Conservation (phyloP, 495 filamentous ascomycete genomes). For the Pseudotulostoma volvatum region DNA sequence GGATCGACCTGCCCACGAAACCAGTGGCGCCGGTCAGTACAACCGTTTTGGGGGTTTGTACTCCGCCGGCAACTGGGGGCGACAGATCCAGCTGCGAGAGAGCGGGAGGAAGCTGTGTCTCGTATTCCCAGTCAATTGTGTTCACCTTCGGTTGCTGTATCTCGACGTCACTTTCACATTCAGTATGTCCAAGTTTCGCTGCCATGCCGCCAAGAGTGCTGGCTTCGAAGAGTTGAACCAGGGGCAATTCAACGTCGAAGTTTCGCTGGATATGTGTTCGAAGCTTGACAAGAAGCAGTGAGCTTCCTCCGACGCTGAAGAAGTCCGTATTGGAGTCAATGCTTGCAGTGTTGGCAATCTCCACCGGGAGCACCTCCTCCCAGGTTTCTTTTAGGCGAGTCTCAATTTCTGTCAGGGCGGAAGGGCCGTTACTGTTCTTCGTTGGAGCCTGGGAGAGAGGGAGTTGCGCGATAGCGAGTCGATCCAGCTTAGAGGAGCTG, state of each 20-base stretch:
- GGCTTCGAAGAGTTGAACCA: conserved; percentile 19
- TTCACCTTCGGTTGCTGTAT: background rate
- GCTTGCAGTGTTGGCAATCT: background rate
- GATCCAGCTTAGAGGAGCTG: conserved; percentile 26
- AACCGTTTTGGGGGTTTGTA: conserved; percentile 3
- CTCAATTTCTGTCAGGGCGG: conserved; percentile 2
- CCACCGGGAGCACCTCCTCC: conserved; percentile 11
- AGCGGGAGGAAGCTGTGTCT: conserved; percentile 5
- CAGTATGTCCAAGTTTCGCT: too few species aligned
- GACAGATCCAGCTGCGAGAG: background rate
- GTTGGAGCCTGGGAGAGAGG: conserved; percentile 5
- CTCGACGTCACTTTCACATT: too few species aligned
- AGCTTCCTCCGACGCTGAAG: conserved; percentile 20
- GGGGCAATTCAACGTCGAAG: conserved; percentile 9
- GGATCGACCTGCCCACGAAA: conserved; percentile 18
- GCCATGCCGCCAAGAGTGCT: conserved; percentile 23
- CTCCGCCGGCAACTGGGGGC: too few species aligned
- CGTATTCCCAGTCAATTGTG: conserved; percentile 16
- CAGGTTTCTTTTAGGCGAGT: conserved; percentile 14
- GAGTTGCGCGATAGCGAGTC: conserved; percentile 12
- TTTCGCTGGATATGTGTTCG: conserved; percentile 10
- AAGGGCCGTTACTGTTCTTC: conserved; percentile 8
- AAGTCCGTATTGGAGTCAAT: conserved; percentile 8
- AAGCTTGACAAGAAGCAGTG: conserved; percentile 13
- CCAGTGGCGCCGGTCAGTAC: conserved; percentile 22